phyloP scores from a whole-genome alignment of 257 asterid genomes.

The Solanum pinnatisectum region DNA sequence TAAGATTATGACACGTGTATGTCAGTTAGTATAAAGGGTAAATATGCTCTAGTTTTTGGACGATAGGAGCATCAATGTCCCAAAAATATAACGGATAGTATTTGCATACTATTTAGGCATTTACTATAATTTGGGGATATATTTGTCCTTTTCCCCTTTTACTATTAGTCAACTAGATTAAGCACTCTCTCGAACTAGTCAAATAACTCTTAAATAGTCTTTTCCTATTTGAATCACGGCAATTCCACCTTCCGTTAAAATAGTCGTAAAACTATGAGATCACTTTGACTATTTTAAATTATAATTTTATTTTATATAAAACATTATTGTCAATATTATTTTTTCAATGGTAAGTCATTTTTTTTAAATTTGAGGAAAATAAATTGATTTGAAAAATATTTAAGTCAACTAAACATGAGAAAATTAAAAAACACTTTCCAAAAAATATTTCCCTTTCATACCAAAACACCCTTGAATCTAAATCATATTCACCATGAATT shows the following conservation, averaged over 20 bases:
- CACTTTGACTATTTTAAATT: not conserved
- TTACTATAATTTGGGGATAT: no score
- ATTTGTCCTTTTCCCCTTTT: not conserved
- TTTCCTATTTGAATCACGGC: not conserved
- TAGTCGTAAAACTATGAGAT: not conserved
- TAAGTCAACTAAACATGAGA: no score
- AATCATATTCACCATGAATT: not conserved
- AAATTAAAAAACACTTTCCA: not conserved
- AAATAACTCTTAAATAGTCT: not conserved
- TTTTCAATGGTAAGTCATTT: no score
- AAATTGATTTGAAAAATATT: no score
- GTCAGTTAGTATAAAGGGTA: no score
- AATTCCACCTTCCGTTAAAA: not conserved
- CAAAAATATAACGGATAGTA: not conserved
- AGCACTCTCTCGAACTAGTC: not conserved
- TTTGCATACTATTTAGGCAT: no score
- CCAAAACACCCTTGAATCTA: not conserved
- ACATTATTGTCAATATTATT: no score
- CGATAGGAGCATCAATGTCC: fast-evolving
- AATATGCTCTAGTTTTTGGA: not conserved
- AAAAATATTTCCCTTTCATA: not conserved
- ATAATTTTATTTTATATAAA: no score
- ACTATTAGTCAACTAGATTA: not conserved
- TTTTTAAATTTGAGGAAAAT: no score
- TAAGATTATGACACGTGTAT: not conserved